Conservation (phyloP, 1,284 basidiomycete genomes). For the Heliocybe sulcata region DNA sequence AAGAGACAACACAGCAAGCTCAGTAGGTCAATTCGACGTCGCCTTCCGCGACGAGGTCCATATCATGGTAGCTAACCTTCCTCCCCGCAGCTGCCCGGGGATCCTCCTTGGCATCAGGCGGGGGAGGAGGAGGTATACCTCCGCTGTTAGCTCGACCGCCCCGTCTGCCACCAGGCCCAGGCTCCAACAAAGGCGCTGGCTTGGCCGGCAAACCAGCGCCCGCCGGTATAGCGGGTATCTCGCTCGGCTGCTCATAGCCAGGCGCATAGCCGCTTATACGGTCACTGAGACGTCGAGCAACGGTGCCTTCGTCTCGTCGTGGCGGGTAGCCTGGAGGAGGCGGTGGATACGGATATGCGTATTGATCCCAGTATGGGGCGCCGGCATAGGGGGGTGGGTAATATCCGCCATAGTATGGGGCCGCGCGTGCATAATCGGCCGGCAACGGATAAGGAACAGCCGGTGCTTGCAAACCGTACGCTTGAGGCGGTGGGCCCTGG, state of each 20-base stretch:
- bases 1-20: slow-evolving; percentile 18
- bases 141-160: slow-evolving; percentile 27
- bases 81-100: slow-evolving; percentile 77
- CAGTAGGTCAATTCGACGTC: slow-evolving; percentile 76
- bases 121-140: slow-evolving; percentile 64
- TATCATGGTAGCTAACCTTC: slow-evolving; percentile 81
- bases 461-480: slow-evolving; percentile 66
- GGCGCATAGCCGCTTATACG: slow-evolving; percentile 67
- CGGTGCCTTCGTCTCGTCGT: slow-evolving; percentile 49
- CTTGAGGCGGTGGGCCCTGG: slow-evolving; percentile 69
- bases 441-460: slow-evolving; percentile 32
- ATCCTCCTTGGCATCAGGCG: slow-evolving; percentile 81
- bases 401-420: slow-evolving; percentile 29
- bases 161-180: slow-evolving; percentile 33
- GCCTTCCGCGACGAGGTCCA: slow-evolving; percentile 83
- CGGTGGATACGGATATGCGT: slow-evolving; percentile 31
- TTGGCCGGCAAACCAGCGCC: slow-evolving; percentile 72
- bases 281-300: slow-evolving; percentile 61
- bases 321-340: slow-evolving; percentile 17
- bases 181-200: slow-evolving; percentile 56
- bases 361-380: slow-evolving; percentile 48
- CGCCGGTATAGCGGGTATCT: slow-evolving; percentile 41
- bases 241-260: slow-evolving; percentile 35
- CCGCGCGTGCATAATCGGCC: slow-evolving; percentile 33
- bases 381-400: slow-evolving; percentile 32